Evolutionary conservation across 805 yeast genomes (phyloP).

Genomic region (Starmerella sirachaensis): DNA sequence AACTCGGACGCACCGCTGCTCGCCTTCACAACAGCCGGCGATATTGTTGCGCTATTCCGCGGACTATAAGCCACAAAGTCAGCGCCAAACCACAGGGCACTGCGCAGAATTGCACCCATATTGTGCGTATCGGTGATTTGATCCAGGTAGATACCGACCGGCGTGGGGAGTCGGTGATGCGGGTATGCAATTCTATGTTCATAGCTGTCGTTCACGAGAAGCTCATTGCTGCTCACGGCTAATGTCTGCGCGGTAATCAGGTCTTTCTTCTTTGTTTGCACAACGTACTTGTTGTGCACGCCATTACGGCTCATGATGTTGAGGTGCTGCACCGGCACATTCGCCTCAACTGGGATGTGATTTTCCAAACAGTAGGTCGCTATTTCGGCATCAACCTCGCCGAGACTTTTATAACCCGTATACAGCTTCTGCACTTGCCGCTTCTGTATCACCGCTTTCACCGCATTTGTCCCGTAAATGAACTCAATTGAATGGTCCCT

Average conservation of each 20-base stretch:
- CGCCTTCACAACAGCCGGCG: constrained; percentile 69
- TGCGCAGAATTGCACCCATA: constrained; percentile 68
- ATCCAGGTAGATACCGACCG: constrained; percentile 66
- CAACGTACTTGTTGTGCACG: constrained; percentile 69
- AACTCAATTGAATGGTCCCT: constrained; percentile 47
- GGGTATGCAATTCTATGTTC: background rate
- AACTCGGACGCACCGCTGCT: constrained; percentile 78
- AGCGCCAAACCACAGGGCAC: constrained; percentile 71
- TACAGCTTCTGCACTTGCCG: constrained; percentile 44
- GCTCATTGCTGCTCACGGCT: constrained; percentile 19
- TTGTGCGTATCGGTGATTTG: constrained; percentile 80
- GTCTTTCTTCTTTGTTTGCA: constrained; percentile 49
- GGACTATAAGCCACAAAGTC: constrained; percentile 65
- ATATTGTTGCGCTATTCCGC: constrained; percentile 57
- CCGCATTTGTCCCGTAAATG: constrained; percentile 66
- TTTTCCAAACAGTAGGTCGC: constrained; percentile 36
- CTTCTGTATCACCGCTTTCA: constrained; percentile 53
- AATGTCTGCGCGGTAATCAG: constrained; percentile 25
- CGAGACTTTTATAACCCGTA: constrained; percentile 32
- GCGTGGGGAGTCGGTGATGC: constrained; percentile 1
- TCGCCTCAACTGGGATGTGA: constrained; percentile 32
- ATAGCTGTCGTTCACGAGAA: constrained; percentile 17
- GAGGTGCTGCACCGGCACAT: constrained; percentile 40
- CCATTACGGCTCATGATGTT: constrained; percentile 52
- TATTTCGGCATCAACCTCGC: constrained; percentile 34